Evolutionary conservation across 73 alveolate genomes (phyloP), one percentile per base, ranked within the genome.

Genomic region (Uronychia binucleata): DNA sequence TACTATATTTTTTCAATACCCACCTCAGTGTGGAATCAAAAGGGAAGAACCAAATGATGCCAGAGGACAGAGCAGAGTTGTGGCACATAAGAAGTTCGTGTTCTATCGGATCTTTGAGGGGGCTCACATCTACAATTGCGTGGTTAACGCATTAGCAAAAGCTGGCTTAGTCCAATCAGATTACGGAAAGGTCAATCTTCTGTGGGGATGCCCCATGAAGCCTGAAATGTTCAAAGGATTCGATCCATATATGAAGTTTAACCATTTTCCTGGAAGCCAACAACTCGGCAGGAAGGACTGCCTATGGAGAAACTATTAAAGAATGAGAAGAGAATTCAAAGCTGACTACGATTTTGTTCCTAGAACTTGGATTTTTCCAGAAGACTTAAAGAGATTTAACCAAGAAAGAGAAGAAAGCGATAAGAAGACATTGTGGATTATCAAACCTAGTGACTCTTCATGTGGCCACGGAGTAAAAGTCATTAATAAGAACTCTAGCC

Each of bases 251-350:
- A 90, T 74, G 93, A 93, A 74, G 81, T 79, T 90, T n/a, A 96
- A 96, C 82, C 99, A 96, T 89, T 95, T 95, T 86, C 98, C 98
- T 29, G 90, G 90, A 26, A 95, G 97, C 82, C 90, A 82, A 59
- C 93, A 90, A 57, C 77, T 95, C 35, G 98, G 97, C 0, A 60
- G 96, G 81, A 95, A 95, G 80, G 98, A 95, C 88, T 82, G 85
- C 75, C 84, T 95, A 94, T 95, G 95, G 92, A 92, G 88, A 75
- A 93, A 95, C 83, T 74, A 78, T 26, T 78, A 78, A 75, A 59
- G 58, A 83, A 87, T 81, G 93, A 75, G 78, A 77, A 93, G 77
- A 88, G 60, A 33, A 28, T 95, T 85, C 77, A 93, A 90, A 26
- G 59, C 57, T 19, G 95, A 92, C 80, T 95, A 87, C 88, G 90